Base-by-base conservation (phyloP, 1,284 basidiomycete genomes). In the Coniferiporia sulphurascens region DNA sequence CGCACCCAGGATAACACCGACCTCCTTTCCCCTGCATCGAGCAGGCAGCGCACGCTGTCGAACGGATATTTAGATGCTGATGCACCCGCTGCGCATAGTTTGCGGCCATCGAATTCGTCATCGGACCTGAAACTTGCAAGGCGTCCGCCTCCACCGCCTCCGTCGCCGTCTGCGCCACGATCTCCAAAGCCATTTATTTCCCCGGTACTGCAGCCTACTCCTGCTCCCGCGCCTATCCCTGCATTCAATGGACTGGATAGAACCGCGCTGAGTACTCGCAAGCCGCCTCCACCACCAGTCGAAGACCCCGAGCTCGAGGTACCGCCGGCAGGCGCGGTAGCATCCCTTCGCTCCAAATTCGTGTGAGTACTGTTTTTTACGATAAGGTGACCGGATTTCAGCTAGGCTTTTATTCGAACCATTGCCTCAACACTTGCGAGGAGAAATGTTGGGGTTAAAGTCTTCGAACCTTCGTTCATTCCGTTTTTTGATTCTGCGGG, bases 81-180 rank as follows among this genome's bases (percentile, higher is more conserved):
- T 52, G 54, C 56, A 48, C 65, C 58, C 44, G 62, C 52, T 62
- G 69, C 56, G 50, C 60, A 34, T 10, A 67, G 70, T 19, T 70
- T 83, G 35, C 76, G 77, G 12, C 61, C 73, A 2, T 74, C 77
- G 0, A 77, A 81, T 2, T 84, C 83, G 6, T 77, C 78, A 1
- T 81, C 84, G 0, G 84, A 86, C 65, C 64, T 83, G 49, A 80
- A 76, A 44, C 48, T 64, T 3, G 62, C 68, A 2, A 82, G 79
- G 65, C 73, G 79, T 59, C 76, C 78, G 12, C 84, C 84, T 0
- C 85, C 86, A 0, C 85, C 84, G 0, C 84, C 84, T 1, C 84
- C 84, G 0, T 63, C 84, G 1, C 84, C 84, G 0, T 63, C 74
- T 13, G 15, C 44, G 12, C 12, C 44, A n/a, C 76, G 79, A 13